Percentiles rank a stretch among this genome's conserved stretches.
Evolutionary conservation across 306 rosid species (phyloP).

Genomic region (Cucurbita ficifolia): DNA sequence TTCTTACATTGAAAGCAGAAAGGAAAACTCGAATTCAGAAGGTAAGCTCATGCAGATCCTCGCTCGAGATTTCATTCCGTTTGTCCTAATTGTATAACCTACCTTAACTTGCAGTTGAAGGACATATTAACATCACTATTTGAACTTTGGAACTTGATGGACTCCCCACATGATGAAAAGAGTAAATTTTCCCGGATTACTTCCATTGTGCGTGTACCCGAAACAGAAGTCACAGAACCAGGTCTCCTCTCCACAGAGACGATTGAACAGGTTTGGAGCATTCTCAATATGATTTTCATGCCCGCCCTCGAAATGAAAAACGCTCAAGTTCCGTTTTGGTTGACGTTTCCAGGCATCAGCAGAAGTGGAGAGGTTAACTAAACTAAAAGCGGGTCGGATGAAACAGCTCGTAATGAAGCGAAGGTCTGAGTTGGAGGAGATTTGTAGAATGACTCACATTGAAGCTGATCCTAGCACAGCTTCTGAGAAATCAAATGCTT

Average conservation of each 20-base stretch:
- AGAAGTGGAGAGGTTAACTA: slow-evolving; percentile 73
- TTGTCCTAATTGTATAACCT: not conserved
- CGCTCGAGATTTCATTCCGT: not conserved
- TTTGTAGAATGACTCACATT: slow-evolving; percentile 65
- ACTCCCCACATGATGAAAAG: slow-evolving; percentile 71
- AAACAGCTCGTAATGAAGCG: slow-evolving; percentile 85
- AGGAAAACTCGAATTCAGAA: slow-evolving; percentile 57
- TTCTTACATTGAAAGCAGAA: slow-evolving; percentile 54
- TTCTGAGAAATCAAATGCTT: slow-evolving; percentile 77
- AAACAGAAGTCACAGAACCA: slow-evolving; percentile 46
- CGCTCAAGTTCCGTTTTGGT: slow-evolving; percentile 1
- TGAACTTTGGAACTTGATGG: slow-evolving; percentile 99
- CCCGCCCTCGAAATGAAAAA: not conserved
- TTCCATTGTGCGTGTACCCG: slow-evolving; percentile 38
- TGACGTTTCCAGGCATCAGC: slow-evolving; percentile 50
- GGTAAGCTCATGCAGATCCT: slow-evolving; percentile 23
- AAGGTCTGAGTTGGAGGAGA: slow-evolving; percentile 76
- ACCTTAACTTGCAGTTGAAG: slow-evolving; percentile 53
- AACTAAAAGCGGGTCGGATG: slow-evolving; percentile 91
- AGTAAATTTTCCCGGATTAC: slow-evolving; percentile 41
- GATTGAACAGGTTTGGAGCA: slow-evolving; percentile 54
- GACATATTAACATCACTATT: slow-evolving; percentile 44
- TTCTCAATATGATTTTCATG: not conserved
- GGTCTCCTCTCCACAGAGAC: slow-evolving; percentile 63
- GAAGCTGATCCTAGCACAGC: slow-evolving; percentile 83